These are phyloP conservation scores for Apostasia shenzhenica DNA, from an alignment of 106 monocot genomes.

Conservation along the genomic window DNA sequence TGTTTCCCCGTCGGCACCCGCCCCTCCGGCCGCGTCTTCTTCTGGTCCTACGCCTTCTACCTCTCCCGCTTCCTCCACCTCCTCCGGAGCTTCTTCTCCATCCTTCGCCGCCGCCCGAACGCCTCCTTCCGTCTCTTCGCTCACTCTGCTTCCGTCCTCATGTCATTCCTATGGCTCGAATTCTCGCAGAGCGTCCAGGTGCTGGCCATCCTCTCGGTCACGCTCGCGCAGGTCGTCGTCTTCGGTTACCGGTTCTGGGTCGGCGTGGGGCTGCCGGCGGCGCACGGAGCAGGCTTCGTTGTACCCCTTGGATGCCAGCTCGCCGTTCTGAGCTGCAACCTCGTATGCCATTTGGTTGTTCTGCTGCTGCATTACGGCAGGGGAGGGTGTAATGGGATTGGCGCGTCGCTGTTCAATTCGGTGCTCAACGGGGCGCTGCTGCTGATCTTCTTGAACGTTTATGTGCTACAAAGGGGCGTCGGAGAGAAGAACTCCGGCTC, in stretches of 20 bases:
- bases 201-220: conserved; percentile 59
- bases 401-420: conserved; percentile 86
- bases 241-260: conserved; percentile 90
- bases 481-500: conserved; percentile 18
- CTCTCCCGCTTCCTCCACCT: conserved; percentile 80
- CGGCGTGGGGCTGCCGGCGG: conserved; percentile 57
- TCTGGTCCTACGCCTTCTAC: conserved; percentile 94
- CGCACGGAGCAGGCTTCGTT: conserved; percentile 15
- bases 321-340: conserved; percentile 51
- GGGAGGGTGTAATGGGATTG: conserved; percentile 86
- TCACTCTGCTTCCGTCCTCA: conserved; percentile 52
- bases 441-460: conserved; percentile 39
- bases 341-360: conserved; percentile 65
- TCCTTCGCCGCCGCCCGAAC: conserved; percentile 38
- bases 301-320: conserved; percentile 59
- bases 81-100: conserved; percentile 61
- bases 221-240: conserved; percentile 58
- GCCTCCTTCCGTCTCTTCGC: conserved; percentile 29
- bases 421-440: conserved; percentile 63
- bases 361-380: conserved; percentile 58
- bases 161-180: conserved; percentile 95
- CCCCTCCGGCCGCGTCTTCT: conserved; percentile 85
- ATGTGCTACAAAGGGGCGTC: conserved; percentile 17
- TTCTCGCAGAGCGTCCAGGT: conserved; percentile 98
- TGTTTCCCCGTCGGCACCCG: conserved; percentile 92